phyloP scores from a whole-genome alignment of 345 rosid genomes.

The Boechera divaricarpa region DNA sequence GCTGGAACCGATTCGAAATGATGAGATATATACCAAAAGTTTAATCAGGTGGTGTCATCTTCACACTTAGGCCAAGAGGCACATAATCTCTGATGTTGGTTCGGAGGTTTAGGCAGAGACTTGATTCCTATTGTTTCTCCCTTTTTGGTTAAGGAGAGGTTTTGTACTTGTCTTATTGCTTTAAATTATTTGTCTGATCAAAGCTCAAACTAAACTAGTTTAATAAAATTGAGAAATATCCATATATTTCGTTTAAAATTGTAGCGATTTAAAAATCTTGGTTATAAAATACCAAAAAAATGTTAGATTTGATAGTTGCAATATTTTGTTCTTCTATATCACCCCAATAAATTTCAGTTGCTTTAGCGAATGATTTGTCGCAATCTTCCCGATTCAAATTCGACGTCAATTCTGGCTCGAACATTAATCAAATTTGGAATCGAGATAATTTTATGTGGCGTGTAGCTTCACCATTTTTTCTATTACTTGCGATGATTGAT shows the following conservation, averaged over 20 bases:
- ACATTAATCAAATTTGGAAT: no score
- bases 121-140: constrained; percentile 32
- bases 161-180: constrained; percentile 27
- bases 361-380: no score
- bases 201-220: not conserved
- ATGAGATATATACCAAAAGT: not conserved
- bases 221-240: constrained; percentile 3
- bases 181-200: not conserved
- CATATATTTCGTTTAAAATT: not conserved
- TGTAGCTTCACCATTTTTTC: no score
- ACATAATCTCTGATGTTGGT: constrained; percentile 11
- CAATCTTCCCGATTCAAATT: no score
- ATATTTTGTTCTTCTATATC: no score
- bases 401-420: no score
- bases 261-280: not conserved
- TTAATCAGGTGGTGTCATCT: not conserved
- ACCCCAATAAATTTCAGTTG: no score
- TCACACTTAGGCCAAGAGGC: constrained; percentile 15
- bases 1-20: constrained; percentile 49
- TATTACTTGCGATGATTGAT: no score
- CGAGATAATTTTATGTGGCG: no score
- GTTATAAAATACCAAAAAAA: not conserved
- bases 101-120: constrained; percentile 20
- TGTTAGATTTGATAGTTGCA: no score
- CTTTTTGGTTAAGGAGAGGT: constrained; percentile 22